Conservation (phyloP, 495 filamentous ascomycete genomes). For the Articulospora tetracladia region DNA sequence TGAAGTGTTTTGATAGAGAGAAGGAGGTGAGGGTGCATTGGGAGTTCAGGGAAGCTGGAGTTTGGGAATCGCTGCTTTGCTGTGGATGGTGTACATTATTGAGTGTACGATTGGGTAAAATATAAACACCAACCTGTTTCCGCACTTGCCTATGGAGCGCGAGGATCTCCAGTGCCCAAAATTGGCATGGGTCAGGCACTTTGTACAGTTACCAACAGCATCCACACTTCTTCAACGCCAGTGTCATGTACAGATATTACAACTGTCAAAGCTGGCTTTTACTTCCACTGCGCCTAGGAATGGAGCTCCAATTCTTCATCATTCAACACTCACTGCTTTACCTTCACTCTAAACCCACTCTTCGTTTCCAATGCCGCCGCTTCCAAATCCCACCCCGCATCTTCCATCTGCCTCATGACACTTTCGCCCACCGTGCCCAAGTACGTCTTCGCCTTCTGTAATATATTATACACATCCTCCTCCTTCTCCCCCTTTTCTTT, state of each 20-base stretch:
- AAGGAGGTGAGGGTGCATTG: constrained; percentile 4
- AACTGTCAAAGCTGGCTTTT: too few relatives aligned
- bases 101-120: too few relatives aligned
- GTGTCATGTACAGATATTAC: too few relatives aligned
- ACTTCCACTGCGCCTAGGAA: too few relatives aligned
- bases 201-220: too few relatives aligned
- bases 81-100: too few relatives aligned
- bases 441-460: neutral
- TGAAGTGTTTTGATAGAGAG: neutral
- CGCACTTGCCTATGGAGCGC: too few relatives aligned
- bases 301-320: neutral
- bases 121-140: too few relatives aligned
- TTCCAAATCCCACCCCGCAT: constrained; percentile 42
- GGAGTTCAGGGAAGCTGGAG: neutral
- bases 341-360: constrained; percentile 19
- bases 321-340: neutral
- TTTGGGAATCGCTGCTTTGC: constrained; percentile 18
- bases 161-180: too few relatives aligned
- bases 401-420: neutral
- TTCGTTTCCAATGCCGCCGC: constrained; percentile 40
- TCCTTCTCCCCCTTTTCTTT: neutral
- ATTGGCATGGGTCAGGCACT: too few relatives aligned
- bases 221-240: too few relatives aligned
- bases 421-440: neutral
- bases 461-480: neutral